Conservation (phyloP, 768 basidiomycete genomes). For the Hortiboletus flavorubellus region DNA sequence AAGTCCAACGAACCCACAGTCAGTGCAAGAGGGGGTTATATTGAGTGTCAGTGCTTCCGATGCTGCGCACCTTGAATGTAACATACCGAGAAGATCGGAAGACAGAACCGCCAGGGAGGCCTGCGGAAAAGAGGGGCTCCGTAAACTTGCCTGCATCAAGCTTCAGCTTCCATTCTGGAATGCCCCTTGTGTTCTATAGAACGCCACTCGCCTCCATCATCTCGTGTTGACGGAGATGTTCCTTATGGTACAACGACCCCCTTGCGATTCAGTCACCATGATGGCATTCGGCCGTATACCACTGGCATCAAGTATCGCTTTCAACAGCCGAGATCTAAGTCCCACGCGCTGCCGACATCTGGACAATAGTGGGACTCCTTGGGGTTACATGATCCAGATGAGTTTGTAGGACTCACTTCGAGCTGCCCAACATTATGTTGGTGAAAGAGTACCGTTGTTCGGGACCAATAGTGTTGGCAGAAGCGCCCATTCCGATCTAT, state of each 20-base stretch:
- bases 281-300: constrained; percentile 6
- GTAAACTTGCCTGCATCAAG: neutral
- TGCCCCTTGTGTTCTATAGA: constrained; percentile 1
- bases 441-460: neutral
- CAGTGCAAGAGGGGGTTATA: neutral
- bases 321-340: constrained; percentile 17
- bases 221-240: constrained; percentile 15
- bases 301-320: neutral
- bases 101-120: constrained; percentile 7
- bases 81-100: constrained; percentile 11
- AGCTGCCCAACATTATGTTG: neutral
- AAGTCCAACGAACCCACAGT: neutral
- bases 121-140: constrained; percentile 12
- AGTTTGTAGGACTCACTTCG: constrained; percentile 4
- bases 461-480: constrained; percentile 5
- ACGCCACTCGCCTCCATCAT: constrained; percentile 22
- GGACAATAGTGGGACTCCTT: neutral
- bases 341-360: constrained; percentile 21
- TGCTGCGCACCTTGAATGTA: constrained; percentile 3
- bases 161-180: constrained; percentile 14
- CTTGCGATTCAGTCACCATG: constrained; percentile 12
- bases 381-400: neutral
- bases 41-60: neutral
- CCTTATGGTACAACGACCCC: neutral
- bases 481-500: constrained; percentile 5